Conservation (phyloP, 768 basidiomycete genomes). For the Boletales sp. region DNA sequence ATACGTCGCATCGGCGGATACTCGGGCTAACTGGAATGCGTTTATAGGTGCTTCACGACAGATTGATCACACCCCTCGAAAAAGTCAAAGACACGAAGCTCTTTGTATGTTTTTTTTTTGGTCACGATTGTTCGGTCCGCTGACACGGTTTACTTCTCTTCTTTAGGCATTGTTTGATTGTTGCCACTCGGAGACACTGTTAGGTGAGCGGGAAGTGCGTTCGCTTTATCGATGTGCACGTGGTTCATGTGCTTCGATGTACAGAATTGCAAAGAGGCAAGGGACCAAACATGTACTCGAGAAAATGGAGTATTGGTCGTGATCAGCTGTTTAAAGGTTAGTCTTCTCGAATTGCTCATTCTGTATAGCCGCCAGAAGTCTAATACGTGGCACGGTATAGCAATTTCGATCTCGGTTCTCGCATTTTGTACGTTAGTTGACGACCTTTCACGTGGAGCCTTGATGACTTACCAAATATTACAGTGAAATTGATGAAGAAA, state of each 20-base stretch:
- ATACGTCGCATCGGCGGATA: no score
- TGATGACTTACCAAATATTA: no score
- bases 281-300: neutral
- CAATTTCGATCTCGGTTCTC: no score
- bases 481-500: no score
- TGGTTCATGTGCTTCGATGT: no score
- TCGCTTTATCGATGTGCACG: neutral
- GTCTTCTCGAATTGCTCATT: neutral
- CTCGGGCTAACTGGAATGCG: neutral
- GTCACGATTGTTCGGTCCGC: neutral
- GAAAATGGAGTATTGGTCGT: neutral
- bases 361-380: no score
- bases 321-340: slow-evolving; percentile 3
- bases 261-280: slow-evolving; percentile 8
- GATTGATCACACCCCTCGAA: slow-evolving; percentile 17
- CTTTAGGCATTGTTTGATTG: slow-evolving; percentile 9
- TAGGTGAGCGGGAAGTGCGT: slow-evolving; percentile 12
- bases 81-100: slow-evolving; percentile 16
- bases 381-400: no score
- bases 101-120: slow-evolving; percentile 15
- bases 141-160: no score
- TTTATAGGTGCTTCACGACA: slow-evolving; percentile 18
- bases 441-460: no score
- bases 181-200: slow-evolving; percentile 26
- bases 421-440: no score